Percentiles rank a stretch among this genome's conserved stretches.
Conservation (phyloP, 2,329 filamentous ascomycete genomes). For the Calonectria montana region DNA sequence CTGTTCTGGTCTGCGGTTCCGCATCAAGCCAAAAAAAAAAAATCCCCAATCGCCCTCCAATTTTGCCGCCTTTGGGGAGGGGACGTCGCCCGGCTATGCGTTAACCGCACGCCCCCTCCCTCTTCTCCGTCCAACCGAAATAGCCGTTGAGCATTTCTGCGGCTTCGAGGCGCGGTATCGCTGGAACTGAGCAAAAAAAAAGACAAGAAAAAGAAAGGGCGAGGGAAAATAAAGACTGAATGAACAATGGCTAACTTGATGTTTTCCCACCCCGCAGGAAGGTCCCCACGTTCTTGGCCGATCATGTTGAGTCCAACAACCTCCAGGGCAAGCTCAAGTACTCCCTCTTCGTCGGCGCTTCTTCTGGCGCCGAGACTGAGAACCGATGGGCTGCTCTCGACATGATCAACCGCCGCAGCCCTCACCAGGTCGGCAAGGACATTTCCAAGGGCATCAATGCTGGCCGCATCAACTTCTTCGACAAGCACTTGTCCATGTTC, state of each 20-base stretch:
- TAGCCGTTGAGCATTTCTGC: neutral
- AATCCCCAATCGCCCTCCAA: conserved; percentile 1
- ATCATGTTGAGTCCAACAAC: conserved; percentile 89
- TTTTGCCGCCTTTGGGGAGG: neutral
- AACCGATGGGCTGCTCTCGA: conserved; percentile 90
- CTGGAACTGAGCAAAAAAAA: conserved; percentile 21
- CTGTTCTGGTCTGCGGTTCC: conserved; percentile 11
- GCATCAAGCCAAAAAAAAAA: conserved; percentile 4
- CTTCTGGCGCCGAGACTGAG: conserved; percentile 88
- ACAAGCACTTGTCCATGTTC: conserved; percentile 95
- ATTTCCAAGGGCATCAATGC: conserved; percentile 93
- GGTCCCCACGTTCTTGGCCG: conserved; percentile 84
- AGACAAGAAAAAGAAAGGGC: neutral
- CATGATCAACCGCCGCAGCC: conserved; percentile 88
- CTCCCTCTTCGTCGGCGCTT: conserved; percentile 90
- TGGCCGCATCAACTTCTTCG: conserved; percentile 90
- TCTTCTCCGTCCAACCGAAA: neutral
- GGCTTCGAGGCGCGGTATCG: neutral
- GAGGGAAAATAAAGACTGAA: neutral
- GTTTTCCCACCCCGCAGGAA: conserved; percentile 64
- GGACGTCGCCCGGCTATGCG: neutral
- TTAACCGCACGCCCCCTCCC: neutral
- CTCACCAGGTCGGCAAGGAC: conserved; percentile 90
- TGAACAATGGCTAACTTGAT: conserved; percentile 28
- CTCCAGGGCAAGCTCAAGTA: conserved; percentile 88